phyloP scores from a whole-genome alignment of 306 rosid species.

The Echinosophora koreensis region DNA sequence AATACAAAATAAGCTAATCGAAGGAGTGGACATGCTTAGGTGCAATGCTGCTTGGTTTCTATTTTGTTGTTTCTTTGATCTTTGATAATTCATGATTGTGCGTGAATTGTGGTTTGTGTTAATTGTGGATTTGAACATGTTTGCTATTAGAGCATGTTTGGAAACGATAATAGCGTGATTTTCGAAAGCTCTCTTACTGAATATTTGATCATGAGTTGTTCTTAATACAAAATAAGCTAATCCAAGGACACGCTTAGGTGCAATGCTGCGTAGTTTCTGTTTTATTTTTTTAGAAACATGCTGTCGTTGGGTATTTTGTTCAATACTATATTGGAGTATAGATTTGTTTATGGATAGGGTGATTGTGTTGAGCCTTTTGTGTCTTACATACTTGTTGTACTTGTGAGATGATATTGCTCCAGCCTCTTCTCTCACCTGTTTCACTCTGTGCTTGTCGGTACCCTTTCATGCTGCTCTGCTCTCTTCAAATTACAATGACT shows the following conservation, averaged over 20 bases:
- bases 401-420: slow-evolving; percentile 3
- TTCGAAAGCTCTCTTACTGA: no score
- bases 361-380: slow-evolving; percentile 7
- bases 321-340: not conserved
- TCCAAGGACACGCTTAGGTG: not conserved
- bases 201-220: no score
- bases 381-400: slow-evolving; percentile 1
- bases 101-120: slow-evolving; percentile 6
- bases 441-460: not conserved
- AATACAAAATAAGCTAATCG: no score
- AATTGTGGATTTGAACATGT: slow-evolving; percentile 6
- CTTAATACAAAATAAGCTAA: no score
- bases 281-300: not conserved
- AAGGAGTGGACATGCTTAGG: no score
- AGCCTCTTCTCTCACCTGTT: not conserved
- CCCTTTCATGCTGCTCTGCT: slow-evolving; percentile 5
- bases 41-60: no score
- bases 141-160: slow-evolving; percentile 15
- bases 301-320: not conserved
- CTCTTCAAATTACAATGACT: slow-evolving; percentile 2
- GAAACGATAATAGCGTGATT: no score
- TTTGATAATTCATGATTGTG: not conserved
- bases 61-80: slow-evolving; percentile 18
- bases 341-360: slow-evolving; percentile 11
- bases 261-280: not conserved